Percentiles rank a stretch among this genome's conserved stretches.
phyloP scores from a whole-genome alignment of 1,284 basidiomycete species.

The Lentinula novae-zelandiae region DNA sequence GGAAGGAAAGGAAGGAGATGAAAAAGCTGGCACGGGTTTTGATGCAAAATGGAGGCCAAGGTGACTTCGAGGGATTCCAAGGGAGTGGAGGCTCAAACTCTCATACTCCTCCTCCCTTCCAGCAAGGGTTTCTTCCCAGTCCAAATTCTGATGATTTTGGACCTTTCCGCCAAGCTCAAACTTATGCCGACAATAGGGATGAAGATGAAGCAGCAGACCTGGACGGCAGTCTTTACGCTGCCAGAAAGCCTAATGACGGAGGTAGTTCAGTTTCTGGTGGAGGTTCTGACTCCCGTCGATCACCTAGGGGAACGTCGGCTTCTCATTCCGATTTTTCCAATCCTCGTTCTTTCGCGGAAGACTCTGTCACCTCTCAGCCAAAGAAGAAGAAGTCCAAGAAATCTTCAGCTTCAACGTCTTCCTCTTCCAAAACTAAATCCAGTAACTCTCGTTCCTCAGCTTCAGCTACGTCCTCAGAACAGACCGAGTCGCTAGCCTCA shows the following conservation, averaged over 20 bases:
- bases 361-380: conserved; percentile 11
- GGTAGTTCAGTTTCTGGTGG: conserved; percentile 26
- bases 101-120: conserved; percentile 15
- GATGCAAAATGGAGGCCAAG: conserved; percentile 21
- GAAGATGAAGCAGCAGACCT: conserved; percentile 57
- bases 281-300: conserved; percentile 48
- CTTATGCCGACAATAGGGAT: conserved; percentile 27
- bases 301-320: conserved; percentile 47
- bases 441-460: conserved; percentile 24
- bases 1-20: conserved; percentile 44
- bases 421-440: conserved; percentile 22
- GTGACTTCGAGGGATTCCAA: conserved; percentile 58
- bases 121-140: conserved; percentile 34
- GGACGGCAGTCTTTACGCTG: conserved; percentile 51
- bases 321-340: conserved; percentile 31
- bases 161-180: conserved; percentile 13
- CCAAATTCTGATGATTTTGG: conserved; percentile 7
- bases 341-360: conserved; percentile 11
- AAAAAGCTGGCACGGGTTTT: conserved; percentile 41
- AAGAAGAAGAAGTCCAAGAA: conserved; percentile 19
- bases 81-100: conserved; percentile 32
- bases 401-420: neutral
- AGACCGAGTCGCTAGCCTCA: conserved; percentile 28
- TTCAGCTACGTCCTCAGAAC: conserved; percentile 24
- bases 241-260: conserved; percentile 28